Base-by-base conservation (phyloP, 768 basidiomycete species). In the Tremella fuciformis region DNA sequence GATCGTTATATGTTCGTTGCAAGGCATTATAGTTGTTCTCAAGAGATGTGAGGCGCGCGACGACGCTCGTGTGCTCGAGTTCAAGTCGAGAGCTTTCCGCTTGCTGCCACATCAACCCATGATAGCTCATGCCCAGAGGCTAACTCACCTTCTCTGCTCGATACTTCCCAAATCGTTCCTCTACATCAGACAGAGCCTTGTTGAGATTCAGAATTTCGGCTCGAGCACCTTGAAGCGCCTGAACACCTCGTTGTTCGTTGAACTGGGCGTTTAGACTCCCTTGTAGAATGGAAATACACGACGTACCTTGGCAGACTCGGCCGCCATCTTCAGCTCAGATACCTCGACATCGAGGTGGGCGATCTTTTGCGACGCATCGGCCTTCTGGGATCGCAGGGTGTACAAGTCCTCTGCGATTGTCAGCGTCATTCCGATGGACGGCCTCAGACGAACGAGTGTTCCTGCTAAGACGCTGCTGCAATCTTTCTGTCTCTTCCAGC, bases 101-200 rank as follows among this genome's bases (percentile, higher is more conserved):
- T 69, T 71, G 67, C 72, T 74, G 47, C 55, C 7, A 18, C 11
- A n/a, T 21, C 13, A 55, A 47, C 83, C 63, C 62, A 24, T 57
- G 37, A 53, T 39, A 16, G 50, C n/a, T 13, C 50, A 3, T 55
- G 19, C 16, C 15, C 9, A 46, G 16, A 22, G 4, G 42, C 18
- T 25, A 26, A 48, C 70, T 51, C 22, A 75, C 77, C 69, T 90
- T 90, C 24, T 83, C 80, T 38, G 88, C 86, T 52, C 91, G 83
- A 74, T 89, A 89, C 70, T 84, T 88, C 6, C 88, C 83, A 65
- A 86, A 92, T 67, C 92, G 87, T 58, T 91, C 89, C 4, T 86
- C 84, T 75, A 90, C 88, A 56, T 82, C 75, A 2, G 80, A 78
- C 52, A 92, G 83, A 67, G 92, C 89, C 16, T 80, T 75, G 63